These are phyloP conservation scores for Colletotrichum karsti DNA, from an alignment of 2,329 filamentous ascomycete genomes.

Conservation along the genomic window DNA sequence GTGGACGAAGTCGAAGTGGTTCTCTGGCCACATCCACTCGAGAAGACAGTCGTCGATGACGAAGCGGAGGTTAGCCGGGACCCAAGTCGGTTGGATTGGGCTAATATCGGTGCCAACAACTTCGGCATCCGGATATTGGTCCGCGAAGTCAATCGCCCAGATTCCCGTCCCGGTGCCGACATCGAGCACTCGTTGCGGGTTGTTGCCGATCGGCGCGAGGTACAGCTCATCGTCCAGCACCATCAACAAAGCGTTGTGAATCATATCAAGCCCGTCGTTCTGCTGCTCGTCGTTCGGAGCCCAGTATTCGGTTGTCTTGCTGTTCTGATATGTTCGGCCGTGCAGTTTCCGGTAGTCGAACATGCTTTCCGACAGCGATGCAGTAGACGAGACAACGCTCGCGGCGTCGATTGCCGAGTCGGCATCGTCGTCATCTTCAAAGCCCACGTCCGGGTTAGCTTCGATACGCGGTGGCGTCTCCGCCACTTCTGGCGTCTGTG, in stretches of 20 bases:
- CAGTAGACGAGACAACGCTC: constrained; percentile 34
- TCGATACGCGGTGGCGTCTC: not conserved
- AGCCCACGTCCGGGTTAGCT: not conserved
- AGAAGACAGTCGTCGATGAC: constrained; percentile 66
- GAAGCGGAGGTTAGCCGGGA: constrained; percentile 66
- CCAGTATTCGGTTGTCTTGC: constrained; percentile 37
- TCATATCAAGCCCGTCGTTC: constrained; percentile 28
- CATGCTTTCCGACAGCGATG: constrained; percentile 42
- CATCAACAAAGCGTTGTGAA: constrained; percentile 30
- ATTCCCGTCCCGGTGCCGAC: constrained; percentile 64
- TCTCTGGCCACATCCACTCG: constrained; percentile 51
- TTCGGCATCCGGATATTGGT: constrained; percentile 51
- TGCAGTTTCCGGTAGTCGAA: constrained; percentile 41
- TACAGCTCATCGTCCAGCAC: constrained; percentile 44
- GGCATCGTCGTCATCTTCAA: constrained; percentile 32
- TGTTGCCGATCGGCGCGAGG: constrained; percentile 43
- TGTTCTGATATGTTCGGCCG: constrained; percentile 40
- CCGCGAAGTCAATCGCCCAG: constrained; percentile 60
- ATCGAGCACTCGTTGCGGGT: constrained; percentile 31
- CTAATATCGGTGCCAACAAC: constrained; percentile 63
- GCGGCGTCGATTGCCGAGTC: constrained; percentile 35
- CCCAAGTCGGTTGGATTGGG: constrained; percentile 63
- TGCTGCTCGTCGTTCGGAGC: constrained; percentile 33
- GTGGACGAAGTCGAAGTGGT: constrained; percentile 67
- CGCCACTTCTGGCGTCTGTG: not conserved